Base-by-base conservation (phyloP, 2,329 filamentous ascomycete genomes). In the Colletotrichum lindemuthianum region DNA sequence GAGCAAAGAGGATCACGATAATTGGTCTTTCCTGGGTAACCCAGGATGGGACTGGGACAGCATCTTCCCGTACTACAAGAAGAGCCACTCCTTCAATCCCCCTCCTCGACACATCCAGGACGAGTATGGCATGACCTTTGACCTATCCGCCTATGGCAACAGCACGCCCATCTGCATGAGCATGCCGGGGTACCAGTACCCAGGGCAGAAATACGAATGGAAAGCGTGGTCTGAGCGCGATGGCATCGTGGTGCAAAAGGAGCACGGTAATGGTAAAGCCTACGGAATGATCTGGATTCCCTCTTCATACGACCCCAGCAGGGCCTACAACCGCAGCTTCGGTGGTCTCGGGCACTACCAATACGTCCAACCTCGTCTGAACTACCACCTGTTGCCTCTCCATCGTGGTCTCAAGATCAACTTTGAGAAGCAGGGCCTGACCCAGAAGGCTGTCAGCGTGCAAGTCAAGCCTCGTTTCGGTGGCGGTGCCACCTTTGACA, bases 21-120 rank as follows among this genome's bases (percentile, higher is more conserved):
- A 73, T 2, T 80, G 78, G 78, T 75, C 75, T 32, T 71, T 70
- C 0, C 65, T 79, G 0, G 78, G 77, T 0, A 80, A 80, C 39
- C 67, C 72, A 0, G 71, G 75, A 0, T 80, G 78, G 78, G 73
- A 73, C 1, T 80, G 77, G 73, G 68, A 74, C 12, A 71, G 57
- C 6, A 67, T 78, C 15, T 48, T 74, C 4, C 67, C 70, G 6
- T 77, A 76, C 54, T 75, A 74, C 43, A 69, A 68, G 50, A 76
- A 74, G 60, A 71, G 70, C 2, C 68, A 66, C 0, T 59, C 54
- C 1, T 72, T 72, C 24, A 53, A 45, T 4, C 68, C 70, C 9
- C 70, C 70, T 2, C 36, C 58, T 0, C 24, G 59, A 8, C 60
- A 65, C 8, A 69, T 53, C 33, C 33, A 64, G 4, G 60, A 59